Evolutionary conservation across 1,284 basidiomycete genomes (phyloP).

Genomic region (Marasmius sp.): DNA sequence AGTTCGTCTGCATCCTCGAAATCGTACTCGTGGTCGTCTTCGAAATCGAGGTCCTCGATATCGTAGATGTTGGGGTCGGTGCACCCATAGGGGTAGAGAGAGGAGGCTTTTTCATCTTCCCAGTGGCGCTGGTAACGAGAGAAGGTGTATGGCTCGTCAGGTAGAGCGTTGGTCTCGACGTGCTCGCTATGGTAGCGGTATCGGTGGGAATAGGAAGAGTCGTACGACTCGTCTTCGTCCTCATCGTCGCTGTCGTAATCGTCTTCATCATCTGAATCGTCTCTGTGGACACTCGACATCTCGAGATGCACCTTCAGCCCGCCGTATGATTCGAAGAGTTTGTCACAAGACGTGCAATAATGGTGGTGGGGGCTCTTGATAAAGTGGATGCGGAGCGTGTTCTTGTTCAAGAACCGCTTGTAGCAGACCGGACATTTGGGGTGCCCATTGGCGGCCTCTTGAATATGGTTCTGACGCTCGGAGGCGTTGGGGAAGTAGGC

Average conservation of each 20-base stretch:
- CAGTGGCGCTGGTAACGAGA: neutral
- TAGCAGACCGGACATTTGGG: constrained; percentile 19
- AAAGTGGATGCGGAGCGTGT: constrained; percentile 18
- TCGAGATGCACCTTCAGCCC: constrained; percentile 12
- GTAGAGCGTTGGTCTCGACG: too few species aligned
- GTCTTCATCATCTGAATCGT: constrained; percentile 10
- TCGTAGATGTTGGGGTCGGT: constrained; percentile 1
- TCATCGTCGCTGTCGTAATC: neutral
- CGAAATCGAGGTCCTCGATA: constrained; percentile 13
- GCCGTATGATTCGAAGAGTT: constrained; percentile 15
- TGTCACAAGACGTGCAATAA: constrained; percentile 20
- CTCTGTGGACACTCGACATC: constrained; percentile 16
- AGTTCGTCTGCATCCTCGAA: constrained; percentile 18
- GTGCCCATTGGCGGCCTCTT: constrained; percentile 10
- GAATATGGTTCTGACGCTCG: constrained; percentile 15
- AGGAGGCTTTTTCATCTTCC: constrained; percentile 20
- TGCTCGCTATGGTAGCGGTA: too few species aligned
- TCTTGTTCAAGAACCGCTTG: constrained; percentile 18
- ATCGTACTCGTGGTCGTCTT: constrained; percentile 18
- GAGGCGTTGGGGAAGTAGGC: constrained; percentile 15
- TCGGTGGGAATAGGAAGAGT: too few species aligned
- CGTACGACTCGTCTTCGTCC: neutral
- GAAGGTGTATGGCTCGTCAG: too few species aligned
- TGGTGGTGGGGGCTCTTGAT: constrained; percentile 15
- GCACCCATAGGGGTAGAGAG: constrained; percentile 16